Evolutionary conservation across 345 rosid species (phyloP).

Genomic region (Eutrema heterophyllum): DNA sequence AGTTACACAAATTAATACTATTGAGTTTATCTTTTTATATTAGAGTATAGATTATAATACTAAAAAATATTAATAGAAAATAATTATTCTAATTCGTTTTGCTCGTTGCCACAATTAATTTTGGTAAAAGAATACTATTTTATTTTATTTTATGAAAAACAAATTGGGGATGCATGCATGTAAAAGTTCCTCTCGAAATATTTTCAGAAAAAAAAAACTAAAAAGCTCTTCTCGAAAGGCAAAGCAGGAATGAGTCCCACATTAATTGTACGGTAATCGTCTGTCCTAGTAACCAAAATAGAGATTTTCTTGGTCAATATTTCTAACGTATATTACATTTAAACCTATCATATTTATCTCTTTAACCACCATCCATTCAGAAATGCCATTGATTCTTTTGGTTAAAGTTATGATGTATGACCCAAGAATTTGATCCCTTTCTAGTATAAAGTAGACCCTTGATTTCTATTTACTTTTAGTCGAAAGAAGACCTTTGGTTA

Average conservation of each 20-base stretch:
- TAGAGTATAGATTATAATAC: too few species aligned
- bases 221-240: too few species aligned
- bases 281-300: neutral
- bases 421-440: neutral
- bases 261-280: conserved; percentile 1
- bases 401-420: neutral
- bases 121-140: too few species aligned
- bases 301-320: neutral
- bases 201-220: too few species aligned
- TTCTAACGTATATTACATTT: neutral
- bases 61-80: too few species aligned
- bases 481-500: neutral
- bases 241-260: neutral
- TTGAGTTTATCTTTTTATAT: too few species aligned
- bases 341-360: neutral
- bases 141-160: too few species aligned
- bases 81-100: too few species aligned
- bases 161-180: too few species aligned
- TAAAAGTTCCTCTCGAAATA: neutral
- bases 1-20: too few species aligned
- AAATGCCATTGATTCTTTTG: neutral
- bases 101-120: too few species aligned
- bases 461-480: neutral
- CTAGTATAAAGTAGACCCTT: neutral
- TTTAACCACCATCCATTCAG: neutral